Percentiles rank a stretch among this genome's conserved stretches.
Conservation (phyloP, 305 asterid genomes). For the Striga hermonthica region DNA sequence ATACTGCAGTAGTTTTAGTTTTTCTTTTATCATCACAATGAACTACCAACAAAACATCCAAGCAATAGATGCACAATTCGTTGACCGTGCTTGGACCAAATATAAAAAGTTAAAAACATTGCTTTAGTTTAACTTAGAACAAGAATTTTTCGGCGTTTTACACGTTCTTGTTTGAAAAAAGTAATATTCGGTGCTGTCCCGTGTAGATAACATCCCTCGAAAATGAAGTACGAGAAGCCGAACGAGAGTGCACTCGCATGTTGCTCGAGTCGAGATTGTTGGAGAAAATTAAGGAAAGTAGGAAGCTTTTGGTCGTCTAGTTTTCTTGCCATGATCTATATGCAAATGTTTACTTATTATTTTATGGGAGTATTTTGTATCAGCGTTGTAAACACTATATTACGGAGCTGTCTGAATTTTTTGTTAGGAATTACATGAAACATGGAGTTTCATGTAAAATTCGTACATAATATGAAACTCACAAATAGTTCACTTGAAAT, state of each 20-base stretch:
- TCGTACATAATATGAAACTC: too few relatives aligned
- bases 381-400: too few relatives aligned
- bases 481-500: too few relatives aligned
- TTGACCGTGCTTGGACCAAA: background rate
- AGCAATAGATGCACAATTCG: background rate
- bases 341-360: too few relatives aligned
- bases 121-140: too few relatives aligned
- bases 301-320: conserved; percentile 25
- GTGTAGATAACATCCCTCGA: conserved; percentile 51
- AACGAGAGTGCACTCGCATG: conserved; percentile 49
- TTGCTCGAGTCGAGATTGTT: conserved; percentile 43
- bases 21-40: too few relatives aligned
- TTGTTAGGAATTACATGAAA: too few relatives aligned
- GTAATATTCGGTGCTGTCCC: conserved; percentile 15
- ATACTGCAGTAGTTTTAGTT: background rate
- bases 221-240: conserved; percentile 47
- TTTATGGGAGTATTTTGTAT: too few relatives aligned
- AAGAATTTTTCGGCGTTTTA: background rate
- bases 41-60: background rate
- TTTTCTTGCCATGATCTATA: background rate
- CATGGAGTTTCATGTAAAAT: too few relatives aligned
- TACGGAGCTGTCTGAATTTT: too few relatives aligned
- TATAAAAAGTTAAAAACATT: too few relatives aligned
- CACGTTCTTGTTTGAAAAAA: conserved; percentile 24
- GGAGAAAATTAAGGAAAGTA: conserved; percentile 51